Percentiles rank a stretch among this genome's conserved stretches.
phyloP scores from a whole-genome alignment of 768 basidiomycete species.

The Suillus ampliporus region DNA sequence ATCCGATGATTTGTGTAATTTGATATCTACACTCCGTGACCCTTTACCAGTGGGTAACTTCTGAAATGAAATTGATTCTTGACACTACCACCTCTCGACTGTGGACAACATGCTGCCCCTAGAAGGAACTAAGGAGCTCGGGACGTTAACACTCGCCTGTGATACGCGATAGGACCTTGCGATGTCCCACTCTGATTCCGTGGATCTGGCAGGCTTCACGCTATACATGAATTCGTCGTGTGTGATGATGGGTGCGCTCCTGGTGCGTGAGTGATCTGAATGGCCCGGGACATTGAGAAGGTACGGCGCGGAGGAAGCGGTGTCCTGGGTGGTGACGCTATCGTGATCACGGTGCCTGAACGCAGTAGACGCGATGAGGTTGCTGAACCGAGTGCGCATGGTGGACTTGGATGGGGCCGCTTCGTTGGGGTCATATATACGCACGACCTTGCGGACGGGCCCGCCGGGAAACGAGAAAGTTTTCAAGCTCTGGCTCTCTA shows the following conservation, averaged over 20 bases:
- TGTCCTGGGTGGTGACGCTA: conserved; percentile 13
- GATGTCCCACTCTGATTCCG: not conserved
- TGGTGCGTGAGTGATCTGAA: conserved; percentile 9
- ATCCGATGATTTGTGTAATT: not conserved
- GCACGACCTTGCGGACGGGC: not conserved
- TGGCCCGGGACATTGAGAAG: not conserved
- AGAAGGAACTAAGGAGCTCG: not conserved
- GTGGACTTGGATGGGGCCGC: conserved; percentile 5
- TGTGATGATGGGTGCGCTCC: not conserved
- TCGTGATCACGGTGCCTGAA: conserved; percentile 13
- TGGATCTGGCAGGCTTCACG: not conserved
- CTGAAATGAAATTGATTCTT: not conserved
- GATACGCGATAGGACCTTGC: not conserved
- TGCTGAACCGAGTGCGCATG: conserved; percentile 7
- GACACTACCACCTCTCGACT: not conserved
- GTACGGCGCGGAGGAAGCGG: not conserved
- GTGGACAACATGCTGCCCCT: not conserved
- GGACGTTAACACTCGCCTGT: not conserved
- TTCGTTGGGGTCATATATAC: not conserved
- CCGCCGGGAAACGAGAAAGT: conserved; percentile 6
- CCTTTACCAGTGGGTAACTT: not conserved
- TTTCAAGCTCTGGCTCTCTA: not conserved
- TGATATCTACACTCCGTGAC: not conserved
- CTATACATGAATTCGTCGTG: too few species aligned
- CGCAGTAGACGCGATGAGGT: conserved; percentile 2